phyloP scores from a whole-genome alignment of 192 early-diverging fungal species.

The Radiomyces spectabilis region DNA sequence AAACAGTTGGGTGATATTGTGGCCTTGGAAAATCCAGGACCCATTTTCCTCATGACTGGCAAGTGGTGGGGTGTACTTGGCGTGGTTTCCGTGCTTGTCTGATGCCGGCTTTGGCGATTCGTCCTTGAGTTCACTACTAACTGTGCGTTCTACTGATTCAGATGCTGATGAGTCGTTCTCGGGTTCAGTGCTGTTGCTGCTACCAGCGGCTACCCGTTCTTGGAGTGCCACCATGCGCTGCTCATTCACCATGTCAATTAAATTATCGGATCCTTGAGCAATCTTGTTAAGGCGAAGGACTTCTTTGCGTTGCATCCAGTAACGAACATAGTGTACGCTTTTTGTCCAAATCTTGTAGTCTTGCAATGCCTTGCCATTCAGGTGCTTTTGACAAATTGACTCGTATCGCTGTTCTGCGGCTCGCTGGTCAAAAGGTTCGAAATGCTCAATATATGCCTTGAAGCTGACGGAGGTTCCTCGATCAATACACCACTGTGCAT shows the following conservation, averaged over 20 bases:
- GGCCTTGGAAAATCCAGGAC: not conserved
- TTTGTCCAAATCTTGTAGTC: constrained; percentile 7
- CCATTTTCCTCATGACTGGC: not conserved
- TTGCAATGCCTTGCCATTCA: not conserved
- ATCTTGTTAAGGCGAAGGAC: not conserved
- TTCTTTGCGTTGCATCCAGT: constrained; percentile 1
- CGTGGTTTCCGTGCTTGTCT: not conserved
- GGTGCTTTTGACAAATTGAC: constrained; percentile 1
- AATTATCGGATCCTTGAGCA: not conserved
- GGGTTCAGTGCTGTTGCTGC: not conserved
- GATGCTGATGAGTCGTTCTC: not conserved
- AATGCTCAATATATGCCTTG: constrained; percentile 12
- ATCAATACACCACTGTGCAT: constrained; percentile 5
- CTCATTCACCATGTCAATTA: constrained; percentile 10
- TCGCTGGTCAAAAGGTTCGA: constrained; percentile 7
- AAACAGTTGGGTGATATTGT: not conserved
- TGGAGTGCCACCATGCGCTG: constrained; percentile 7
- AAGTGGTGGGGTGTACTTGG: not conserved
- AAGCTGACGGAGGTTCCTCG: constrained; percentile 3
- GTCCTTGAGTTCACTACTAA: not conserved
- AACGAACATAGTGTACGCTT: constrained; percentile 9
- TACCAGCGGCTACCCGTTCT: constrained; percentile 4
- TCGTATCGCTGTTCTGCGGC: constrained; percentile 11
- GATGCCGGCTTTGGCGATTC: not conserved
- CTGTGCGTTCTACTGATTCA: not conserved